These are phyloP conservation scores for Ambrosia hybrid DNA, from an alignment of 140 eudicot genomes.

Conservation along the genomic window DNA sequence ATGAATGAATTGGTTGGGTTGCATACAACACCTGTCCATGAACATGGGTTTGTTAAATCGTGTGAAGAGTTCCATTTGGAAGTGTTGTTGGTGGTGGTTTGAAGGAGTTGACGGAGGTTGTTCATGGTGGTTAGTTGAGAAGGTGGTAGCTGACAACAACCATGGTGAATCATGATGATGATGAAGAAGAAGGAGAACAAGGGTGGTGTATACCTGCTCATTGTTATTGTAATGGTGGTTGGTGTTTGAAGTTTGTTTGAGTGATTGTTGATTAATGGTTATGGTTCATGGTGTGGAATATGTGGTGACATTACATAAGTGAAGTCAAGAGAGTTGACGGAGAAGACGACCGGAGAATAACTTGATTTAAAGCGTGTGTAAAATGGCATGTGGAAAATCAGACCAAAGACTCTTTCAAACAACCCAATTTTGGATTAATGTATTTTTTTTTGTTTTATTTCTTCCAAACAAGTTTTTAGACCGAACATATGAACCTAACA, in stretches of 20 bases:
- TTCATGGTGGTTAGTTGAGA: slow-evolving; percentile 51
- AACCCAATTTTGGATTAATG: too few relatives aligned
- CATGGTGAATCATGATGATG: slow-evolving; percentile 31
- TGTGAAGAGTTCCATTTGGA: slow-evolving; percentile 28
- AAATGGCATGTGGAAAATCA: background rate
- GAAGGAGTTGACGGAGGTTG: slow-evolving; percentile 40
- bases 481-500: too few relatives aligned
- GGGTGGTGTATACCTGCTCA: slow-evolving; percentile 27
- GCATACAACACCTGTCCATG: slow-evolving; percentile 71
- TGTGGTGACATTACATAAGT: background rate
- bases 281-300: too few relatives aligned
- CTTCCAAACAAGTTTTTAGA: too few relatives aligned
- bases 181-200: slow-evolving; percentile 15
- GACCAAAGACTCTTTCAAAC: slow-evolving; percentile 9
- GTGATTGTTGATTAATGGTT: background rate
- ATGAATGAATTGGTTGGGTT: slow-evolving; percentile 32
- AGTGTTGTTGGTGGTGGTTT: slow-evolving; percentile 3
- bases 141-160: slow-evolving; percentile 44
- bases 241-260: background rate
- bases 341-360: slow-evolving; percentile 13
- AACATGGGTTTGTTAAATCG: slow-evolving; percentile 51
- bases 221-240: slow-evolving; percentile 14
- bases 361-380: too few relatives aligned
- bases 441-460: too few relatives aligned
- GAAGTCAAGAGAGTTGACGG: background rate